A percentile compares a stretch with the other conserved stretches of the same genome.
Conservation (phyloP, 2,329 filamentous ascomycete genomes). For the Aaosphaeria arxii region DNA sequence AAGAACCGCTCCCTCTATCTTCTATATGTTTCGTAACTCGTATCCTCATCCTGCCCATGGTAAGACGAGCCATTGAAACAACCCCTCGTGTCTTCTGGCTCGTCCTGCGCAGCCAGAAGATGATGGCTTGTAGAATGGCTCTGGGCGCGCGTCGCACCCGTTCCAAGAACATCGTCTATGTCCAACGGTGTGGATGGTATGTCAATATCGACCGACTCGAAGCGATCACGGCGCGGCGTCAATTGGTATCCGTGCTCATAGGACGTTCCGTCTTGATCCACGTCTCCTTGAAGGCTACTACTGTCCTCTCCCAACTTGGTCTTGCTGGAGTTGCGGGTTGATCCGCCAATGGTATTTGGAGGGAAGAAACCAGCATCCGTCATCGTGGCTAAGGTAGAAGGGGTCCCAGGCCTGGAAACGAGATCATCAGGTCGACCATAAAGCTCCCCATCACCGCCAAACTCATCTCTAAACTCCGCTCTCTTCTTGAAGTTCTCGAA, state of each 20-base stretch:
- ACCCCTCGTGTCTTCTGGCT: too few relatives aligned
- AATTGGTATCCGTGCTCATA: conserved; percentile 26
- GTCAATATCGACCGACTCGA: conserved; percentile 16
- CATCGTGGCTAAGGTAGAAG: conserved; percentile 26
- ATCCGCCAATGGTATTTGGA: conserved; percentile 4
- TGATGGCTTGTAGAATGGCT: too few relatives aligned
- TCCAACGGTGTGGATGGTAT: conserved; percentile 21
- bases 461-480: conserved; percentile 80
- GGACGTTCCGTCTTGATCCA: conserved; percentile 14
- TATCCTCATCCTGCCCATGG: too few relatives aligned
- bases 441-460: conserved; percentile 65
- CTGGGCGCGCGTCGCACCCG: conserved; percentile 1
- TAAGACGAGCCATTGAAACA: too few relatives aligned
- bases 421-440: conserved; percentile 60
- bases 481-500: conserved; percentile 90
- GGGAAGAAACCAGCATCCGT: conserved; percentile 14
- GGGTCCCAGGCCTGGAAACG: conserved; percentile 34
- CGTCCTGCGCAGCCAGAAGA: too few relatives aligned
- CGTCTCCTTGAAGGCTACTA: not conserved
- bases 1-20: too few relatives aligned
- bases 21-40: too few relatives aligned
- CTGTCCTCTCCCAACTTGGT: conserved; percentile 14
- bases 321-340: conserved; percentile 16
- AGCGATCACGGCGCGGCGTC: conserved; percentile 11
- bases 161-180: conserved; percentile 15